Conservation (phyloP, 2,329 filamentous ascomycete species). For the Ophiobolus disseminans region DNA sequence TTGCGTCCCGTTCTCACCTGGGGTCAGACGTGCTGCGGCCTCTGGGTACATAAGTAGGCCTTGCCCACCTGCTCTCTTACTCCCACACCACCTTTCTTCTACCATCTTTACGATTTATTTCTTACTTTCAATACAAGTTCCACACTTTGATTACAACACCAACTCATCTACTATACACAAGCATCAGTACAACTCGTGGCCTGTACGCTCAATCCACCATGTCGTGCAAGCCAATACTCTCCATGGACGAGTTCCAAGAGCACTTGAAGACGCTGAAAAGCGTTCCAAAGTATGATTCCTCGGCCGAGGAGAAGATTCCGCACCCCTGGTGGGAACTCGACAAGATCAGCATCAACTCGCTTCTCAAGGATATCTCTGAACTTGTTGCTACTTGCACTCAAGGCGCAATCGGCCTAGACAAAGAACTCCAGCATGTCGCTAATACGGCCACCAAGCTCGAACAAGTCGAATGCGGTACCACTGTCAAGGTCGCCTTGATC, state of each 20-base stretch:
- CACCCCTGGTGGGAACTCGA: constrained; percentile 6
- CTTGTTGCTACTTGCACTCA: neutral
- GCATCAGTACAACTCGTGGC: neutral
- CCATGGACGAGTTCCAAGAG: constrained; percentile 2
- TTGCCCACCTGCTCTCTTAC: neutral
- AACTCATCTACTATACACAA: too few relatives aligned
- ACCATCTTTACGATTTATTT: neutral
- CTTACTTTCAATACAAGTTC: too few relatives aligned
- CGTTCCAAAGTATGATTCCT: constrained; percentile 2
- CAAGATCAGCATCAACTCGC: neutral
- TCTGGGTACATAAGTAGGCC: neutral
- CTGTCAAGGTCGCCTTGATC: constrained; percentile 22
- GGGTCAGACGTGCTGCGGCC: neutral
- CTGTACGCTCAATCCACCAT: neutral
- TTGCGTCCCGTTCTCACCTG: neutral
- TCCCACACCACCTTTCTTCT: neutral
- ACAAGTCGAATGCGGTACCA: constrained; percentile 11
- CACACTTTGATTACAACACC: neutral
- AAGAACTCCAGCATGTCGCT: constrained; percentile 20
- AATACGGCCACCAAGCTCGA: constrained; percentile 8
- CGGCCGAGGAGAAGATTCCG: constrained; percentile 1
- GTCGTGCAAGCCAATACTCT: neutral
- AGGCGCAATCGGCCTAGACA: constrained; percentile 9
- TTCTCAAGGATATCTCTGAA: constrained; percentile 1
- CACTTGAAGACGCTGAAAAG: neutral